Conservation (phyloP, 176 grass and related monocot genomes). For the Avena eriantha region DNA sequence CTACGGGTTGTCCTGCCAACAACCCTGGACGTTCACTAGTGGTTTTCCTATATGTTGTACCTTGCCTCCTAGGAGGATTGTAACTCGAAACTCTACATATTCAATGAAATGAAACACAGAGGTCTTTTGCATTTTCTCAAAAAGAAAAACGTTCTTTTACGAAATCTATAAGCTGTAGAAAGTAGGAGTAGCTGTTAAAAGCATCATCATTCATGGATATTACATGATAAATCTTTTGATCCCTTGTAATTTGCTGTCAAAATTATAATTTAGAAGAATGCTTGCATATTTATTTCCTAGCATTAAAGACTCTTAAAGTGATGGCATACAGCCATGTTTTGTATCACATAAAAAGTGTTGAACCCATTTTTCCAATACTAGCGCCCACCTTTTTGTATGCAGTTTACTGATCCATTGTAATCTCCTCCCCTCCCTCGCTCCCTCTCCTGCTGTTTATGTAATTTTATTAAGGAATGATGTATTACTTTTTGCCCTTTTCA, state of each 20-base stretch:
- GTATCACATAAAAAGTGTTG: neutral
- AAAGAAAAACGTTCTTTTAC: too few species aligned
- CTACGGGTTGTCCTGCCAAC: too few species aligned
- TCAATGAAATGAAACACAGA: too few species aligned
- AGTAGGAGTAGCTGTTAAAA: neutral
- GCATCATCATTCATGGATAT: neutral
- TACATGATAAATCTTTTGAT: neutral
- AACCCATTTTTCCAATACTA: conserved; percentile 3
- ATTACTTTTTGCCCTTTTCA: neutral
- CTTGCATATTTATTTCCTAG: neutral
- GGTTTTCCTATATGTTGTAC: too few species aligned
- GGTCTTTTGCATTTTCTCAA: too few species aligned
- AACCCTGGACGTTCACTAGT: too few species aligned
- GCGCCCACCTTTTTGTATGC: neutral
- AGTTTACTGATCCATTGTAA: neutral
- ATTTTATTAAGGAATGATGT: neutral
- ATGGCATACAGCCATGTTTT: neutral
- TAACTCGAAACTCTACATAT: too few species aligned
- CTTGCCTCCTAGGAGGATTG: too few species aligned
- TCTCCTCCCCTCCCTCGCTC: neutral
- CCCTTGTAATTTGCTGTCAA: neutral
- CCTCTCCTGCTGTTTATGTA: neutral
- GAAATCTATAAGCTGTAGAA: neutral
- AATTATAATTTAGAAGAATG: neutral
- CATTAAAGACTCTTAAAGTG: neutral